Evolutionary conservation across 352 stramenopile species (phyloP).

Genomic region (Phytophthora aleatoria): DNA sequence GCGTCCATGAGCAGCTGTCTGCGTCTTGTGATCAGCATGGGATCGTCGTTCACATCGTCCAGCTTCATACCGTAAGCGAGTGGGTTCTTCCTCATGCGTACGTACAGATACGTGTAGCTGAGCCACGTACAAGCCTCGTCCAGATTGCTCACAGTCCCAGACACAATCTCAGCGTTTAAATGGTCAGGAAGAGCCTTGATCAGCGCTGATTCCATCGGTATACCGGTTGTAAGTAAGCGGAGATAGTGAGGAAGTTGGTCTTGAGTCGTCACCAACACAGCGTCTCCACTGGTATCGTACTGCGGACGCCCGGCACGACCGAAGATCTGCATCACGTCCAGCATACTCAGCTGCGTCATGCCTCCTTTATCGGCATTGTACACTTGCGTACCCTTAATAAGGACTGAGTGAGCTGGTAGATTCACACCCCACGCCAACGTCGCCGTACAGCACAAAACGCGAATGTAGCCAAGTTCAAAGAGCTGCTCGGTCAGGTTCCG

Average conservation of each 20-base stretch:
- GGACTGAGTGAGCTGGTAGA: constrained; percentile 97
- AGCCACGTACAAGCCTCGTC: constrained; percentile 97
- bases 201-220: constrained; percentile 98
- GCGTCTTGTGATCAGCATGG: constrained; percentile 73
- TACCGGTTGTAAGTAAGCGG: constrained; percentile 94
- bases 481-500: constrained; percentile 97
- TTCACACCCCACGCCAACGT: constrained; percentile 99
- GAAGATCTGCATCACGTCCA: constrained; percentile 99
- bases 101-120: constrained; percentile 98
- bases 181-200: constrained; percentile 99
- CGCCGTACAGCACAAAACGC: constrained; percentile 98
- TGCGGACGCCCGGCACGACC: constrained; percentile 97
- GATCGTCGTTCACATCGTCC: constrained; percentile 93
- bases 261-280: constrained; percentile 98
- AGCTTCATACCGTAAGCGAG: constrained; percentile 97
- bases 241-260: constrained; percentile 94
- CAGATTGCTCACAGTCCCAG: constrained; percentile 98
- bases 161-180: constrained; percentile 99
- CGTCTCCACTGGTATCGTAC: constrained; percentile 99
- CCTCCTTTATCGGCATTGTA: constrained; percentile 99
- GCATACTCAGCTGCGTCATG: constrained; percentile 97
- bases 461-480: constrained; percentile 97
- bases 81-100: constrained; percentile 98
- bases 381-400: constrained; percentile 99
- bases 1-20: constrained; percentile 77